Evolutionary conservation across 1,284 basidiomycete genomes (phyloP), one percentile per base, ranked within the genome.

Genomic region (Phaffia rhodozyma): DNA sequence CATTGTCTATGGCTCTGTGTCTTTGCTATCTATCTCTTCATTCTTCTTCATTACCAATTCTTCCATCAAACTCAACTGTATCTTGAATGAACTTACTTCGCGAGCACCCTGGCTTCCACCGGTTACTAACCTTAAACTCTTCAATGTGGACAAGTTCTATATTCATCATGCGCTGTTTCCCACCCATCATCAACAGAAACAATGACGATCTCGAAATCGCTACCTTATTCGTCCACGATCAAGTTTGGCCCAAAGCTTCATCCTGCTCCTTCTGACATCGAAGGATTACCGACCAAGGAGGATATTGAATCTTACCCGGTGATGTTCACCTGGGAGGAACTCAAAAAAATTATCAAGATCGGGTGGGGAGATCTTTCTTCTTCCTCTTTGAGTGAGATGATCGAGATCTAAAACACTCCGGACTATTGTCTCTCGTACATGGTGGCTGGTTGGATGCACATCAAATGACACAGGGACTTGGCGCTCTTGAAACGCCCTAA

Each of bases 261-360:
- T 23, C 62, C 62, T 29, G 57, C 62, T 3, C 51, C 62, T 3
- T 23, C 29, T 18, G 57, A 58, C 34, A 53, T 63, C 34, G 34
- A 58, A 13, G 63, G 63, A 0, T 34, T 65, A 23, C 63, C 63
- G 13, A 61, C 63, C 25, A 21, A 32, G 6, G 59, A 54, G 30
- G 63, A 65, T 30, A 47, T 65, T 21, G 32, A 50, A 9, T 23
- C 48, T 1, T 61, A 60, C 60, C 18, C 23, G 1, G 58, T 61
- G 55, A 55, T 65, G 58, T 65, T 61, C 38, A 30, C 52, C n/a
- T 65, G 63, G 63, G 47, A 49, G 1, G 57, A 59, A n/a, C 58
- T 64, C 21, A 50, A 55, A 51, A 48, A 32, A 27, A 60, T 64
- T 47, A 55, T 64, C 29, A 54, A 30, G 3, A 49, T 38, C 4